A percentile compares a stretch with the other conserved stretches of the same genome.
Evolutionary conservation across 805 yeast species (phyloP).

Genomic region (Vanderwaltozyma yarrowii): DNA sequence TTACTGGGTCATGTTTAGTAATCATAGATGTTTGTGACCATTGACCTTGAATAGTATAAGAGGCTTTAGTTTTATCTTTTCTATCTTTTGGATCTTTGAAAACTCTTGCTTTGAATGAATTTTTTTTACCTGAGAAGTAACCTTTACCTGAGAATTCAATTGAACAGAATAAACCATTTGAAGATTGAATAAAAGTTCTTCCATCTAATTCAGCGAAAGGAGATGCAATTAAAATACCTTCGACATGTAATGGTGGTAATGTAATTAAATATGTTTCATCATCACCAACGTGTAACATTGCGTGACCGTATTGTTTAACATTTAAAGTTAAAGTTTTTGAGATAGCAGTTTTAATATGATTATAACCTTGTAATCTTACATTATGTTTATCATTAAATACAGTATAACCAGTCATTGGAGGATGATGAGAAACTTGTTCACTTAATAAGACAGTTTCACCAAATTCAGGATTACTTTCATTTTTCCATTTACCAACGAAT

Average conservation of each 20-base stretch:
- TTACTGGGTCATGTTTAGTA: slow-evolving; percentile 38
- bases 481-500: slow-evolving; percentile 83
- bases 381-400: slow-evolving; percentile 63
- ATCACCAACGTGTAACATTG: slow-evolving; percentile 50
- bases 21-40: slow-evolving; percentile 78
- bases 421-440: slow-evolving; percentile 97
- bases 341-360: slow-evolving; percentile 78
- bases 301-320: slow-evolving; percentile 91
- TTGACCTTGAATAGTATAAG: slow-evolving; percentile 79
- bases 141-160: slow-evolving; percentile 89
- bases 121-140: slow-evolving; percentile 90
- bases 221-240: slow-evolving; percentile 80
- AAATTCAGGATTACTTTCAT: slow-evolving; percentile 37
- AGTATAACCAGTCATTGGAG: slow-evolving; percentile 92
- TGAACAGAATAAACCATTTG: slow-evolving; percentile 62
- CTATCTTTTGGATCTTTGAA: slow-evolving; percentile 43
- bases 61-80: slow-evolving; percentile 48
- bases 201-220: slow-evolving; percentile 95
- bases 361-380: slow-evolving; percentile 74
- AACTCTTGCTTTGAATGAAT: slow-evolving; percentile 80
- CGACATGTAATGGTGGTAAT: slow-evolving; percentile 91
- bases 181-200: slow-evolving; percentile 70
- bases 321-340: slow-evolving; percentile 63
- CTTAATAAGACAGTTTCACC: slow-evolving; percentile 75
- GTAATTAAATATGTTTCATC: slow-evolving; percentile 68